Evolutionary conservation across 495 filamentous ascomycete species (phyloP), one percentile per base, ranked within the genome.

Genomic region (Pyrenula aspistea): DNA sequence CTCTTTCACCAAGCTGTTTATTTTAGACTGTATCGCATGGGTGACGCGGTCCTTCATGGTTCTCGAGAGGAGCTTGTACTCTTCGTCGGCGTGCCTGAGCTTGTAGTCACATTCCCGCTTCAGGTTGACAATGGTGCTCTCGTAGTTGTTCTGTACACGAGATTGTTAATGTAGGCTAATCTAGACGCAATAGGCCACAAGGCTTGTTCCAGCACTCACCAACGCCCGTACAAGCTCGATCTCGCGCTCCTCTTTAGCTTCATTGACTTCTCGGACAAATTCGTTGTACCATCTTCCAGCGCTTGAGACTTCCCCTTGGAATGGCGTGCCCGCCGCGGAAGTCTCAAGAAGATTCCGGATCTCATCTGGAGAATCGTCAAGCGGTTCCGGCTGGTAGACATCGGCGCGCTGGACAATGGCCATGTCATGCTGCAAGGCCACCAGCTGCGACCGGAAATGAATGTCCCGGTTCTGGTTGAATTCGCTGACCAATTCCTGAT

Each of bases 371-470:
- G 81, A 78, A 60, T 88, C 84, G 21, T 89, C 83, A 3, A 96
- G 74, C 22, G 88, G 83, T 21, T 79, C 77, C 53, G 86, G 77
- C 12, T 77, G 72, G 60, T 93, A 94, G 0, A 87, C 86, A 61
- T 95, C 83, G 49, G 92, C 86, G 61, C 83, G 82, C 62, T 87
- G 82, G 63, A 97, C 87, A 10, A 95, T 80, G 54, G 81, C 87
- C 66, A 94, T 90, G 65, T 97, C 94, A 56, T 86, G 83, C 67
- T 96, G 92, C 2, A 96, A 78, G 52, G 86, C 85, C 57, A 90
- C 83, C 2, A 97, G 78, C 67, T 96, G 89, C 62, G 92, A 86
- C 54, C 90, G 86, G 70, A 94, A 98, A 61, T 91, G 80, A 50
- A 76, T 73, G 64, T 95, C 89, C 54, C 87, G 83, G 65, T 95